These are phyloP conservation scores for Nitzschia putrida DNA, from an alignment of 108 stramenopile genomes.

Conservation along the genomic window DNA sequence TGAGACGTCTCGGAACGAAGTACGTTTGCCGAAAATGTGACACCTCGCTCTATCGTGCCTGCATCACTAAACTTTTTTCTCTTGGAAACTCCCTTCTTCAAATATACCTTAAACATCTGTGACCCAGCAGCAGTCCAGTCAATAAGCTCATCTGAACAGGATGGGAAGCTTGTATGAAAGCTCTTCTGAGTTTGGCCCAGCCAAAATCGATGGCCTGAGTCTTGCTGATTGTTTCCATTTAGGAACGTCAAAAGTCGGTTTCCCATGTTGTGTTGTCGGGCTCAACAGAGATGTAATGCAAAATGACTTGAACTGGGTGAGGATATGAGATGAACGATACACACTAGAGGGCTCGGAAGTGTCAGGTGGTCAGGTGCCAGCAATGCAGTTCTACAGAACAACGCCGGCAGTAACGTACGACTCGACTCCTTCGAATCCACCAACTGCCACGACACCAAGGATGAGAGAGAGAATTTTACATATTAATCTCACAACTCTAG, in stretches of 20 bases:
- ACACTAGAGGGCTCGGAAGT: too few relatives aligned
- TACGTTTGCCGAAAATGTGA: conserved; percentile 1
- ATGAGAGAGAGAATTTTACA: too few relatives aligned
- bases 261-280: neutral
- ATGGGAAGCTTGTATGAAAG: conserved; percentile 11
- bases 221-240: neutral
- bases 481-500: too few relatives aligned
- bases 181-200: neutral
- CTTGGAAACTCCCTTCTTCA: neutral
- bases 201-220: conserved; percentile 5
- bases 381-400: too few relatives aligned
- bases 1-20: neutral
- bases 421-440: too few relatives aligned
- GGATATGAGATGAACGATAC: too few relatives aligned
- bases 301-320: too few relatives aligned
- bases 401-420: too few relatives aligned
- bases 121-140: conserved; percentile 35
- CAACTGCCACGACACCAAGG: too few relatives aligned
- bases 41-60: neutral
- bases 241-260: neutral
- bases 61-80: neutral
- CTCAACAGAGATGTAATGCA: too few relatives aligned
- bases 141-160: conserved; percentile 35
- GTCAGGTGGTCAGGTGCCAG: too few relatives aligned
- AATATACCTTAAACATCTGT: neutral